Conservation (phyloP, 148 eudicot species). For the Nyssa sinensis region DNA sequence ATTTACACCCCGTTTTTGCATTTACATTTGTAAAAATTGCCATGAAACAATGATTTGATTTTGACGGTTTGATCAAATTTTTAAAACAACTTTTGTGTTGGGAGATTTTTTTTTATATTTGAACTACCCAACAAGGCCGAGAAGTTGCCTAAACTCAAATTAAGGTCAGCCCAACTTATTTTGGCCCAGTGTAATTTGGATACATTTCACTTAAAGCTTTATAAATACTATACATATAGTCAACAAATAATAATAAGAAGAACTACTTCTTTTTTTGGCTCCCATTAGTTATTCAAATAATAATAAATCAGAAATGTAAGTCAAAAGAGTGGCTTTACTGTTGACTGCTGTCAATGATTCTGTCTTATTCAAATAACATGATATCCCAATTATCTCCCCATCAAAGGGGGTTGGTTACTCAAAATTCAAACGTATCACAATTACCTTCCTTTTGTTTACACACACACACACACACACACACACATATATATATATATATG, state of each 20-base stretch:
- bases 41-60: too few relatives aligned
- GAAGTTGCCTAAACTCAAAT: too few relatives aligned
- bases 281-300: too few relatives aligned
- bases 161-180: too few relatives aligned
- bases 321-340: conserved; percentile 9
- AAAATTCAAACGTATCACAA: conserved; percentile 11
- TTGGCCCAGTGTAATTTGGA: too few relatives aligned
- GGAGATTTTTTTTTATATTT: too few relatives aligned
- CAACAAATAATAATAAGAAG: background rate
- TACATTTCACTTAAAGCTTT: background rate
- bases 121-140: too few relatives aligned
- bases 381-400: conserved; percentile 19
- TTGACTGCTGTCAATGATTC: conserved; percentile 14
- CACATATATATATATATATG: background rate
- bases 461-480: too few relatives aligned
- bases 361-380: conserved; percentile 17
- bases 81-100: too few relatives aligned
- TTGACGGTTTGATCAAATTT: too few relatives aligned
- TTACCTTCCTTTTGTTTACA: conserved; percentile 5
- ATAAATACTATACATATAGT: background rate
- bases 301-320: background rate
- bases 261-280: background rate
- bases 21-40: too few relatives aligned
- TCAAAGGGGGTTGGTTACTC: background rate
- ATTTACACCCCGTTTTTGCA: too few relatives aligned